Evolutionary conservation across 768 basidiomycete genomes (phyloP).

Genomic region (Lentinus brumalis): DNA sequence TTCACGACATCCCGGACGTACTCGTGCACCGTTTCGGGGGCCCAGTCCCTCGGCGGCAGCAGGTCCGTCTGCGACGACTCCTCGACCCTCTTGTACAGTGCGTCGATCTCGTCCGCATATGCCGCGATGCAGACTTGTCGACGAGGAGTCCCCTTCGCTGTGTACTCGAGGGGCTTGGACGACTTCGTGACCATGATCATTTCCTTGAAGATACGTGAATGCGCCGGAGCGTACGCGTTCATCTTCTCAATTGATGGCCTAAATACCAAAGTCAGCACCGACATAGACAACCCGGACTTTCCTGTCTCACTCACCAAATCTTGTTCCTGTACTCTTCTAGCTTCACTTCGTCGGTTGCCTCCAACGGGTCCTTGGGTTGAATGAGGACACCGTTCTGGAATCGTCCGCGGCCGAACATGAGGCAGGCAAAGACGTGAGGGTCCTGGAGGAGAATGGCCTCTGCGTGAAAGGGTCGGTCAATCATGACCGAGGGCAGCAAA

Average conservation of each 20-base stretch:
- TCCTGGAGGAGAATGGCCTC: constrained; percentile 40
- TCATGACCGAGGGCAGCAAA: too few relatives aligned
- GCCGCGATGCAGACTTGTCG: constrained; percentile 26
- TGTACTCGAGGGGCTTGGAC: constrained; percentile 32
- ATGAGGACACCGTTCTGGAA: constrained; percentile 44
- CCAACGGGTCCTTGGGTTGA: constrained; percentile 37
- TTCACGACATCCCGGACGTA: constrained; percentile 38
- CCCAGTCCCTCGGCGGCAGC: constrained; percentile 31
- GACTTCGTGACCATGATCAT: constrained; percentile 34
- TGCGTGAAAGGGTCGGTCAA: constrained; percentile 5
- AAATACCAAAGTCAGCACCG: not conserved
- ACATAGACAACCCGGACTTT: not conserved
- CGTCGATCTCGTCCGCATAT: constrained; percentile 44
- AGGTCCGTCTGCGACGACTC: constrained; percentile 35
- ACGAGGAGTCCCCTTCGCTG: constrained; percentile 33
- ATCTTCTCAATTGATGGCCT: constrained; percentile 30
- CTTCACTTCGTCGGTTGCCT: constrained; percentile 22
- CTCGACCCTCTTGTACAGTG: constrained; percentile 36
- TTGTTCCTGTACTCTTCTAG: constrained; percentile 17
- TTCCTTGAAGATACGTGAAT: constrained; percentile 36
- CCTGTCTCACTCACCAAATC: constrained; percentile 8
- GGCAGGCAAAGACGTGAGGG: constrained; percentile 32
- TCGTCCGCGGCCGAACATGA: constrained; percentile 45
- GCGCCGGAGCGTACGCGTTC: constrained; percentile 29
- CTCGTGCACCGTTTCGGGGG: constrained; percentile 15